These are phyloP conservation scores for Skeletonema tropicum DNA, from an alignment of 108 stramenopile genomes.

Conservation along the genomic window DNA sequence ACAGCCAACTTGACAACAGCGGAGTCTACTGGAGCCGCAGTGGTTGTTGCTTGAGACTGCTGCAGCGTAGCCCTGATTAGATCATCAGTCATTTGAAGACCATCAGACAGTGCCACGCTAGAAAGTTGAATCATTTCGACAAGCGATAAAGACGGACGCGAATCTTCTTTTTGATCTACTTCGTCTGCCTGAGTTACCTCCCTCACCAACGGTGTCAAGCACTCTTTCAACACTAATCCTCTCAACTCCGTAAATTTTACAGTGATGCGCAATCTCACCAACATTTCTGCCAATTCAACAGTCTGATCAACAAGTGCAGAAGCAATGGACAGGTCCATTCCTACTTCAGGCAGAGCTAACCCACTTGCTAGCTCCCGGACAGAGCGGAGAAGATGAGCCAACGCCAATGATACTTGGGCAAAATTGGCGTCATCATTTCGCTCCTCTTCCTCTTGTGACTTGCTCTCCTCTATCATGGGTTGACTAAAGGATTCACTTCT, in stretches of 20 bases:
- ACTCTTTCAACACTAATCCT: conserved; percentile 62
- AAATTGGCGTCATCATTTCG: conserved; percentile 57
- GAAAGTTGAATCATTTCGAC: conserved; percentile 66
- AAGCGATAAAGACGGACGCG: conserved; percentile 26
- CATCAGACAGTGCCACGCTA: conserved; percentile 77
- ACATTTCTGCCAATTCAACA: conserved; percentile 65
- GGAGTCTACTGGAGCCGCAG: conserved; percentile 51
- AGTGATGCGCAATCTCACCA: conserved; percentile 72
- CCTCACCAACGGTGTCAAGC: conserved; percentile 69
- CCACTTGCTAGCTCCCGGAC: conserved; percentile 80
- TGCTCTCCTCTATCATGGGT: conserved; percentile 18
- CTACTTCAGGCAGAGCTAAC: conserved; percentile 71
- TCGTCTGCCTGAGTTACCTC: conserved; percentile 35
- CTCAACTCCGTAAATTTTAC: conserved; percentile 69
- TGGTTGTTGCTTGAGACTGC: conserved; percentile 19
- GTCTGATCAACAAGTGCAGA: conserved; percentile 75
- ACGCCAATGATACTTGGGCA: conserved; percentile 61
- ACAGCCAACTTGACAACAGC: conserved; percentile 75
- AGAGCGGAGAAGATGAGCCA: conserved; percentile 59
- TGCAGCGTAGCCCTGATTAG: conserved; percentile 69
- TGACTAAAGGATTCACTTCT: conserved; percentile 13
- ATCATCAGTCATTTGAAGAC: conserved; percentile 83
- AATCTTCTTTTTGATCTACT: conserved; percentile 14
- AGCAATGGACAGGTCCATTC: conserved; percentile 62
- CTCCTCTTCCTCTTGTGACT: conserved; percentile 57